Percentiles rank a stretch among this genome's conserved stretches.
These are phyloP conservation scores for Gynandropsis gynandra DNA, from an alignment of 345 rosid genomes.

Conservation along the genomic window DNA sequence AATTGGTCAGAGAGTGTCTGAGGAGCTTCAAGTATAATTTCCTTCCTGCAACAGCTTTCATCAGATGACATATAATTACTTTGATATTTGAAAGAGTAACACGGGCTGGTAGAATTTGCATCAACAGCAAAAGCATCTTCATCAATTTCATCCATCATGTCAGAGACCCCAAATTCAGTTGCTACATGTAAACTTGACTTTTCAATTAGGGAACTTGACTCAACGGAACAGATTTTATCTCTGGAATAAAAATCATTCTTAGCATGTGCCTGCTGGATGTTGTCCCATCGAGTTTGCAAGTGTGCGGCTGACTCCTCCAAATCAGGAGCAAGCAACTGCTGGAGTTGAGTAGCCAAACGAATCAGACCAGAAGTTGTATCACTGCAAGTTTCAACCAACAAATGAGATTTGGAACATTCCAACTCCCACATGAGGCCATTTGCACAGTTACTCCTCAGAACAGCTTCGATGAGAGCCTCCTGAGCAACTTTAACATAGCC, in stretches of 20 bases:
- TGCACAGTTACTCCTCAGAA: slow-evolving; percentile 46
- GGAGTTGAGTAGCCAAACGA: slow-evolving; percentile 67
- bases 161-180: slow-evolving; percentile 29
- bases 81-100: slow-evolving; percentile 34
- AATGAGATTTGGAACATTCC: slow-evolving; percentile 63
- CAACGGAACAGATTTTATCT: slow-evolving; percentile 24
- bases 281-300: slow-evolving; percentile 81
- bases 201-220: slow-evolving; percentile 36
- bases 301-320: slow-evolving; percentile 79
- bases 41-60: slow-evolving; percentile 37
- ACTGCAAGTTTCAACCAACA: slow-evolving; percentile 68
- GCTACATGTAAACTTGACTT: slow-evolving; percentile 25
- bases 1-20: slow-evolving; percentile 30
- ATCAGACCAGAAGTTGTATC: slow-evolving; percentile 79
- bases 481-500: slow-evolving; percentile 81
- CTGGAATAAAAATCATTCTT: slow-evolving; percentile 35
- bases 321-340: slow-evolving; percentile 81
- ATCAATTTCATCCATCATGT: slow-evolving; percentile 72
- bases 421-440: slow-evolving; percentile 68
- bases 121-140: slow-evolving; percentile 64
- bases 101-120: slow-evolving; percentile 32
- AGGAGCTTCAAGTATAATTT: slow-evolving; percentile 34
- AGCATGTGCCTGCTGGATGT: slow-evolving; percentile 44
- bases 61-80: slow-evolving; percentile 28
- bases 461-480: slow-evolving; percentile 61